A percentile compares a stretch with the other conserved stretches of the same genome.
phyloP scores from a whole-genome alignment of 2,329 filamentous ascomycete species.

The Hypoxylon sp. region DNA sequence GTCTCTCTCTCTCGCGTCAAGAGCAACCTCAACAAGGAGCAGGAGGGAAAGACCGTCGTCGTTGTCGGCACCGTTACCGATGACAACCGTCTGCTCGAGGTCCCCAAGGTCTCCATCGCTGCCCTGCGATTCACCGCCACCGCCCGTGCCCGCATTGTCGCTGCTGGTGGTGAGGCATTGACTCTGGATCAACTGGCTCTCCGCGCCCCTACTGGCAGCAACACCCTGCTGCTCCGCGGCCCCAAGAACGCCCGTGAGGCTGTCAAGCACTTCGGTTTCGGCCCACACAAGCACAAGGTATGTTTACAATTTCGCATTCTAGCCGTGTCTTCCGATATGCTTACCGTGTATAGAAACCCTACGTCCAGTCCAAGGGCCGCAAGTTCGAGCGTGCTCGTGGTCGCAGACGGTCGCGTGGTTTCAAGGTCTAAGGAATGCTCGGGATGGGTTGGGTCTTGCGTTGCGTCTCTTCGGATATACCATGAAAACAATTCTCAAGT shows the following conservation, averaged over 20 bases:
- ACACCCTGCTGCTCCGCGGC: constrained; percentile 96
- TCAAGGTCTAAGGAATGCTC: constrained; percentile 91
- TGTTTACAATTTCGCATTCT: constrained; percentile 49
- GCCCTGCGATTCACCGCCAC: constrained; percentile 97
- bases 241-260: constrained; percentile 99
- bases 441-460: constrained; percentile 52
- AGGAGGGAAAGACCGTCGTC: constrained; percentile 88
- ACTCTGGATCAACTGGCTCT: constrained; percentile 98
- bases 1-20: constrained; percentile 94
- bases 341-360: constrained; percentile 80
- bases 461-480: constrained; percentile 54
- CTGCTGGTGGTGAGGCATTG: constrained; percentile 93
- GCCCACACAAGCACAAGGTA: constrained; percentile 98
- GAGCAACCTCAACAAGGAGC: constrained; percentile 75
- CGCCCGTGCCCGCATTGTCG: constrained; percentile 91
- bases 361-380: constrained; percentile 97
- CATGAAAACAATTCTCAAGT: constrained; percentile 48
- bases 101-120: constrained; percentile 94
- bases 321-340: constrained; percentile 1
- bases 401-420: constrained; percentile 97
- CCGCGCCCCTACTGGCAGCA: constrained; percentile 93
- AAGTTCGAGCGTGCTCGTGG: constrained; percentile 99
- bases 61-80: constrained; percentile 96
- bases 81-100: constrained; percentile 91
- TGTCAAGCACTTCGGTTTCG: constrained; percentile 99